Conservation (phyloP, 495 filamentous ascomycete species). For the Lophium mytilinum region DNA sequence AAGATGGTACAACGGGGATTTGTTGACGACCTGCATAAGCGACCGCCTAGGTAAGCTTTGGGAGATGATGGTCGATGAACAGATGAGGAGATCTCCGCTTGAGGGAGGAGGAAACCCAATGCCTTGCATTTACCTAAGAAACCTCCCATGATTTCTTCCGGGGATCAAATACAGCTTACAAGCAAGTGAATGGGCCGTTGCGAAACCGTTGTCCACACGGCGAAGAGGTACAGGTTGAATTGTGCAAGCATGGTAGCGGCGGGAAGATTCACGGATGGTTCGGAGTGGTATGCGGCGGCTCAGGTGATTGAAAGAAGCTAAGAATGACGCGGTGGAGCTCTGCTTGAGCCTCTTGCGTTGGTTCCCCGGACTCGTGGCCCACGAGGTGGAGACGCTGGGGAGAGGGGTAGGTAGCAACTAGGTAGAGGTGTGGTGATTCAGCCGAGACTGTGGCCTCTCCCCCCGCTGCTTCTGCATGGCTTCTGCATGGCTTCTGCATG, state of each 20-base stretch:
- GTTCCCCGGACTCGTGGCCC: not conserved
- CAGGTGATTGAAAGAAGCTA: not conserved
- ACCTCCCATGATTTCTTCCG: not conserved
- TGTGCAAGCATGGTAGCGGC: not conserved
- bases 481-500: no score
- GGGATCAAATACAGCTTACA: not conserved
- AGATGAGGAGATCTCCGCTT: not conserved
- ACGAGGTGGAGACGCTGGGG: not conserved
- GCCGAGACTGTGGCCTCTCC: no score
- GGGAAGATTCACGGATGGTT: not conserved
- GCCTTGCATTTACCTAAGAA: not conserved
- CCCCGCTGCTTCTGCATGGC: no score
- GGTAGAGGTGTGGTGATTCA: no score
- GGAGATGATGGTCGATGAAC: not conserved
- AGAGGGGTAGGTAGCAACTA: not conserved
- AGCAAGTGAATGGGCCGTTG: not conserved
- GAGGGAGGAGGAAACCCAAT: not conserved
- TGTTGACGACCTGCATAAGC: conserved; percentile 15
- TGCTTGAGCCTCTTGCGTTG: not conserved
- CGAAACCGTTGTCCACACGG: not conserved
- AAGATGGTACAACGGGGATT: conserved; percentile 10
- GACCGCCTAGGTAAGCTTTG: conserved; percentile 8
- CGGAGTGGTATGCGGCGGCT: not conserved
- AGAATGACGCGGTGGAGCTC: not conserved
- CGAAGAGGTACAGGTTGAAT: not conserved